Base-by-base conservation (phyloP, 805 yeast species). In the Lipomyces sp. region DNA sequence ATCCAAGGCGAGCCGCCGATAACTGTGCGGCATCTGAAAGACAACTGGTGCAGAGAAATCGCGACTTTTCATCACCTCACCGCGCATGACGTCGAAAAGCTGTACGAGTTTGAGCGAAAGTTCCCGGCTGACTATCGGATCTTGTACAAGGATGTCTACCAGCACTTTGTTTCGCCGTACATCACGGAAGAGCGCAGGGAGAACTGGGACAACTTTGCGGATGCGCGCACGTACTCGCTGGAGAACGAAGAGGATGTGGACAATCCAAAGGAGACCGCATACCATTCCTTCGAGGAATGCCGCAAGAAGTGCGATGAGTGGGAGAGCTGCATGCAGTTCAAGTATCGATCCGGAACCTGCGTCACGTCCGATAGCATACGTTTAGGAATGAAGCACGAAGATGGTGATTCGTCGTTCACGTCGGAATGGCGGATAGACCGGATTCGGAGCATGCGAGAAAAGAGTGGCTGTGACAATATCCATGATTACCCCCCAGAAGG, bases 31-130 rank as follows among this genome's bases (percentile, higher is more conserved):
- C 39, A 51, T 22, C 41, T 21, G 34, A 43, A 43, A 26, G 57
- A 36, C 28, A 54, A 49, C 43, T 65, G 62, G 70, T 70, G 72
- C 47, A 42, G 44, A 19, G 64, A 68, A 24, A 47, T 68, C 26
- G 51, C 63, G 11, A 53, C 67, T 1, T 66, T 68, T 55, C 72
- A 70, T 47, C 70, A 68, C 41, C 42, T 63, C 13, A 39, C 50
- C 4, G 31, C 59, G 3, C 49, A 39, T 18, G 59, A 54, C 14
- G 19, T 47, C 34, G 46, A 43, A 22, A 36, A 29, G 7, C 51
- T 67, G 39, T 70, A 61, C 60, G 69, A 67, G 42, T 71, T 68
- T 58, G 73, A 70, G 50, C 57, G 55, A 51, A 50, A 38, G 45
- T 55, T 47, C 43, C 49, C 35, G 6, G 51, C 26, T 24, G 55